Conservation (phyloP, 2,329 filamentous ascomycete genomes). For the Elsinoe arachidis region DNA sequence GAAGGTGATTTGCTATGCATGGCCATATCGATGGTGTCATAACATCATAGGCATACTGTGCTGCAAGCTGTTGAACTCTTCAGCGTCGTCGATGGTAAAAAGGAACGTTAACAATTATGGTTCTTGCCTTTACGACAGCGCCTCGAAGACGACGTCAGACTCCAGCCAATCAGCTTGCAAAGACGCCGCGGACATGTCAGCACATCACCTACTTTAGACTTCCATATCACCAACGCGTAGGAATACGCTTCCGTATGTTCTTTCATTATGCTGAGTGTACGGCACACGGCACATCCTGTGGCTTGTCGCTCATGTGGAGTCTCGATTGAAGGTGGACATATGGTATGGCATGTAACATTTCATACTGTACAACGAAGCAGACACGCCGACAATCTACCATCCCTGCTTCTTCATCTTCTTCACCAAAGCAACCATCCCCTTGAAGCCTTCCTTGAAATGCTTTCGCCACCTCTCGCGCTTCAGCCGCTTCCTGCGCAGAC, state of each 20-base stretch:
- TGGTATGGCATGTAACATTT: neutral
- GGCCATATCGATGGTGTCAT: neutral
- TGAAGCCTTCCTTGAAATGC: conserved; percentile 70
- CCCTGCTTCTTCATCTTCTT: conserved; percentile 66
- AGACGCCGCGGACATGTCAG: conserved; percentile 7
- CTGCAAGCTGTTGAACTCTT: neutral
- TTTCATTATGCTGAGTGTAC: neutral
- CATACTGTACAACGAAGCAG: neutral
- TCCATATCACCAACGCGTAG: neutral
- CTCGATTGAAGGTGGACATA: no score
- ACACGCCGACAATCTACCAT: conserved; percentile 47
- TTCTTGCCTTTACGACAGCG: neutral
- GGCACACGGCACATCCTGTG: neutral
- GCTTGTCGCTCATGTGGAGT: no score
- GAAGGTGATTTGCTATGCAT: conserved; percentile 3
- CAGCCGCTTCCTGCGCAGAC: conserved; percentile 74
- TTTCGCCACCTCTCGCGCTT: conserved; percentile 69
- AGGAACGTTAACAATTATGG: neutral
- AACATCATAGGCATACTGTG: neutral
- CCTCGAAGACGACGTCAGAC: conserved; percentile 4
- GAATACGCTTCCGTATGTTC: neutral
- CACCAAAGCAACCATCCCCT: conserved; percentile 62
- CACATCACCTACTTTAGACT: neutral
- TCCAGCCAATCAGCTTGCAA: conserved; percentile 4
- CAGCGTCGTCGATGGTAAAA: neutral